A percentile compares a stretch with the other conserved stretches of the same genome.
Conservation (phyloP, 306 rosid species). For the Sicyos baderoa region DNA sequence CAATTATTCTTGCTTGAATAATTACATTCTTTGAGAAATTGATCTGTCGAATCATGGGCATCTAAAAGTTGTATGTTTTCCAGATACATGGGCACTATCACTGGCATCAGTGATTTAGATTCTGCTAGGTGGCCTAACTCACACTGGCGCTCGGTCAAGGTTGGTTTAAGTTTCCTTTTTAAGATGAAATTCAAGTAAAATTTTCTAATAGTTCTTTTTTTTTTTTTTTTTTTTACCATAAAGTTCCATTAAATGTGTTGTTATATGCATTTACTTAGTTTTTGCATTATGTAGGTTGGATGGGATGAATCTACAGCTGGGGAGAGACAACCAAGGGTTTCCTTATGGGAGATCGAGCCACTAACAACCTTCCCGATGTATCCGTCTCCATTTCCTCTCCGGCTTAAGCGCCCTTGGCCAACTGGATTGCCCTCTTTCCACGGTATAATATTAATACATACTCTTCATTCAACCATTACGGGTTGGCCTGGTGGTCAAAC, state of each 20-base stretch:
- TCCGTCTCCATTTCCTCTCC: slow-evolving; percentile 81
- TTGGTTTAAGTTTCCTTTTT: slow-evolving; percentile 25
- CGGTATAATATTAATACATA: slow-evolving; percentile 36
- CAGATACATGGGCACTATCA: slow-evolving; percentile 92
- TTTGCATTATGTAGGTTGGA: slow-evolving; percentile 63
- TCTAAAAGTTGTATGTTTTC: slow-evolving; percentile 22
- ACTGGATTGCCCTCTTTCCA: slow-evolving; percentile 75
- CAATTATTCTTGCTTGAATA: neutral
- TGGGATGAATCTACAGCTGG: slow-evolving; percentile 99
- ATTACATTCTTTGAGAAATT: neutral
- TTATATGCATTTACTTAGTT: neutral
- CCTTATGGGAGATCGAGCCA: slow-evolving; percentile 96
- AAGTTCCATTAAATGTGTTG: neutral
- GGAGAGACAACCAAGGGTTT: slow-evolving; percentile 94
- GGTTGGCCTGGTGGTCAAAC: no score
- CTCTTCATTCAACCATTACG: neutral
- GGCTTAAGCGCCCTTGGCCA: slow-evolving; percentile 96
- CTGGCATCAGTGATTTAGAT: slow-evolving; percentile 85
- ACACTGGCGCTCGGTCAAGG: slow-evolving; percentile 99
- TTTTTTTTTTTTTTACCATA: neutral
- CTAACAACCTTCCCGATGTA: slow-evolving; percentile 96
- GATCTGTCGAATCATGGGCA: neutral
- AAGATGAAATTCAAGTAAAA: neutral
- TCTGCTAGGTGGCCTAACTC: slow-evolving; percentile 75
- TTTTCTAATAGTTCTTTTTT: neutral